Conservation (phyloP, 345 rosid genomes). For the Rhodamnia argentea region DNA sequence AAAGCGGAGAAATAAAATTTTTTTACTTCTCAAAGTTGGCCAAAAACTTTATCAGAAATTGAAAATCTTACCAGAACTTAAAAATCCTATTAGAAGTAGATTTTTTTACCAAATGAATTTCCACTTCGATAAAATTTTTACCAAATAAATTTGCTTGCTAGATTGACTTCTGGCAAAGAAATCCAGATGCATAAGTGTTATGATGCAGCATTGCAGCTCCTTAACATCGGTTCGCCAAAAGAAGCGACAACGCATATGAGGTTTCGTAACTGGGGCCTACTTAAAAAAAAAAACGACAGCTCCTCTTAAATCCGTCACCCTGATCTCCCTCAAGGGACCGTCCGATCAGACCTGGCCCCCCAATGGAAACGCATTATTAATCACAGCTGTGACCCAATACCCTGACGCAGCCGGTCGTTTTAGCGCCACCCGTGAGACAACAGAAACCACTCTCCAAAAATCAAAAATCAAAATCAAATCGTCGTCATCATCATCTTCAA, state of each 20-base stretch:
- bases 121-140: too few species aligned
- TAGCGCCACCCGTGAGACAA: not conserved
- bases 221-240: not conserved
- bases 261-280: not conserved
- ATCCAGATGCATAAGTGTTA: too few species aligned
- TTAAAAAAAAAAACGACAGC: not conserved
- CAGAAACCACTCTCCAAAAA: not conserved
- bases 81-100: too few species aligned
- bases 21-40: too few species aligned
- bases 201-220: too few species aligned
- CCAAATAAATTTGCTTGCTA: too few species aligned
- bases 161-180: too few species aligned
- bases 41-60: too few species aligned
- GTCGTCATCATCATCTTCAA: not conserved
- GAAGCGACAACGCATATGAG: not conserved
- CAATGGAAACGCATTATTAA: not conserved
- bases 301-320: not conserved
- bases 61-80: too few species aligned
- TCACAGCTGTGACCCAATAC: not conserved
- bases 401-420: not conserved
- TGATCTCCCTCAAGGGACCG: not conserved
- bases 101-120: too few species aligned
- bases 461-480: not conserved
- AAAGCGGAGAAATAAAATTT: too few species aligned
- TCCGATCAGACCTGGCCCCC: not conserved